Evolutionary conservation across 495 filamentous ascomycete species (phyloP), one percentile per base, ranked within the genome.

Genomic region (Letharia lupina): DNA sequence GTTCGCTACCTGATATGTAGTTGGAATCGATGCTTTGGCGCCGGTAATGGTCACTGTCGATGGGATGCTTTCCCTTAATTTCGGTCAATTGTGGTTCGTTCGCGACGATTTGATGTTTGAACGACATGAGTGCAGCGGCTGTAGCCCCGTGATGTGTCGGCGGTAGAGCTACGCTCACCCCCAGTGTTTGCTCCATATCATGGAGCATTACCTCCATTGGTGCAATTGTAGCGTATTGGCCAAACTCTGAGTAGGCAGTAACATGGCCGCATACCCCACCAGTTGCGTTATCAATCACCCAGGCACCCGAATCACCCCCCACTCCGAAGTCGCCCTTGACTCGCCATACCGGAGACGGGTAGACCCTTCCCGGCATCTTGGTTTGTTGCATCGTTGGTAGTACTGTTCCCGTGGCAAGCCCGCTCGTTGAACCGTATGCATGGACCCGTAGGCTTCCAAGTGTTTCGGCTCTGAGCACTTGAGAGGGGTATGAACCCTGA

Each of bases 191-290:
- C 28, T 86, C 84, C 66, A 98, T 96, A 71, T 98, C 93, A 47
- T 87, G 82, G 20, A 97, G 80, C 28, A 95, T 77, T 9, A 96
- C 82, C 62, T 98, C 90, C 93, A 98, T 98, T 4, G 93, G 93
- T 65, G 89, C 89, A 67, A 98, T 92, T 94, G 96, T 12, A 90
- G 90, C 42, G 88, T 86, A 67, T 84, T 81, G 70, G 84, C 91
- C 65, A 5, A 84, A 84, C 61, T 85, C 83, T 63, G 86, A 91
- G 85, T 88, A 95, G 12, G 93, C 93, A 15, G 97, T 80, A 18
- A 98, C 89, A 69, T 96, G 92, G 20, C 93, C 93, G 73, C 89
- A 92, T 7, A 96, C 86, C 40, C 84, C 83, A n/a, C 91, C 91
- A 23, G 84, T 79, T 10, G 83, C 81, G 64, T 91, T 89, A 68